Evolutionary conservation across 192 early-diverging fungal species (phyloP), one percentile per base, ranked within the genome.

Genomic region (Coemansia sp.): DNA sequence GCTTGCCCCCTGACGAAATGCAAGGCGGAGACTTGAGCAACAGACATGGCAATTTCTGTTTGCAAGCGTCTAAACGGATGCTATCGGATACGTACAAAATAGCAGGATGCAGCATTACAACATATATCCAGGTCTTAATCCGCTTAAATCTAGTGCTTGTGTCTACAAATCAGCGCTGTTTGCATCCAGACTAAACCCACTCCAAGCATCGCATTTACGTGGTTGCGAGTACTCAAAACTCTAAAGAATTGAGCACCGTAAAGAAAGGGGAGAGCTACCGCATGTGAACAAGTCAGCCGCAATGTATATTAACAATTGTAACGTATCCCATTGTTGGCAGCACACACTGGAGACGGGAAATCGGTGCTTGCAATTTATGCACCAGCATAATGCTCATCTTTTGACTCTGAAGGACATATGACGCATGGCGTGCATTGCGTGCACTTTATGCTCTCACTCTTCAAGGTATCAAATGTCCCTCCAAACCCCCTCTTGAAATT

Each of bases 401-500:
- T 48, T 48, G 47, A 48, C 47, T 48, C 19, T 48, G 47, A 7
- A 17, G 21, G 47, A 48, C 47, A 48, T 48, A n/a, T 48, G 47
- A 48, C 47, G 47, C 47, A 48, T 20, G 47, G 47, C 47, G n/a
- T 48, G 47, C 47, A 48, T 48, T 48, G 15, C 40, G 40, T 44
- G 40, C 14, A 12, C 40, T 44, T n/a, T 44, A n/a, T 44, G 40
- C 5, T 14, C 40, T 34, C 40, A 4, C 40, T 44, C 40, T 44
- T 44, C 40, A 44, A 44, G 40, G 40, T 44, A 44, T 5, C 40
- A 15, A n/a, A 44, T 12, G 15, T 44, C 15, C 15, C 40, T 11
- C 15, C 40, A 15, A 15, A n/a, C 3, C 40, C 10, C 40, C 40
- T 44, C 15, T n/a, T n/a, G 15, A 4, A n/a, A 44, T 44, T 17